A percentile compares a stretch with the other conserved stretches of the same genome.
These are phyloP conservation scores for Eucalyptus microcorys DNA, from an alignment of 345 rosid genomes.

Conservation along the genomic window DNA sequence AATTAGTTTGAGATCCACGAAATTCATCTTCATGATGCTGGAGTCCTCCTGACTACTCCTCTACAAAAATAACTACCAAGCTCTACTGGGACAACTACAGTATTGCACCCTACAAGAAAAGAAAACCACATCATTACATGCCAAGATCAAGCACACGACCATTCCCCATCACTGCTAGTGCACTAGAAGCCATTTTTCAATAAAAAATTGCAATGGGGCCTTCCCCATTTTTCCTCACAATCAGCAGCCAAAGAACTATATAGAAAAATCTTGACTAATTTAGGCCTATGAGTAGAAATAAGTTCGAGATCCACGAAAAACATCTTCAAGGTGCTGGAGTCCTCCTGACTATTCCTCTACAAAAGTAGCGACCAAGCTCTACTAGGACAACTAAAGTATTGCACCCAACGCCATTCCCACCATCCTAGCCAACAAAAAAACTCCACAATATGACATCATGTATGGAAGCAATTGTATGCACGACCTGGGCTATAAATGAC, in stretches of 20 bases:
- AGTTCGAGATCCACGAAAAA: background rate
- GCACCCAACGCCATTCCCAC: background rate
- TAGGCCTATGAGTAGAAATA: background rate
- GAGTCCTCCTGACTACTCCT: background rate
- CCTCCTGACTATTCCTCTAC: background rate
- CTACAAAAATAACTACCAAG: background rate
- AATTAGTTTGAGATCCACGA: background rate
- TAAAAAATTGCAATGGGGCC: background rate
- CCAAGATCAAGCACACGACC: background rate
- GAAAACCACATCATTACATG: background rate
- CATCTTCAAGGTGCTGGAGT: background rate
- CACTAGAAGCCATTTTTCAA: background rate
- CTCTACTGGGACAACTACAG: background rate
- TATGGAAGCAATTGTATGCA: background rate
- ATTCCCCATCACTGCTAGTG: background rate
- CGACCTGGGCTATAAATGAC: background rate
- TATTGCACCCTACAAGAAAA: background rate
- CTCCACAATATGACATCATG: background rate
- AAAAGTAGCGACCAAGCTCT: background rate
- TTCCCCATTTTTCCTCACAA: background rate
- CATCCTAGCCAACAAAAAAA: background rate
- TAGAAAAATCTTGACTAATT: background rate
- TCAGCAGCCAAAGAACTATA: background rate
- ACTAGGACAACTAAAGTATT: background rate
- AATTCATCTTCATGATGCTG: background rate